A percentile compares a stretch with the other conserved stretches of the same genome.
Evolutionary conservation across 2,329 filamentous ascomycete genomes (phyloP).

Genomic region (Aspergillus felis): DNA sequence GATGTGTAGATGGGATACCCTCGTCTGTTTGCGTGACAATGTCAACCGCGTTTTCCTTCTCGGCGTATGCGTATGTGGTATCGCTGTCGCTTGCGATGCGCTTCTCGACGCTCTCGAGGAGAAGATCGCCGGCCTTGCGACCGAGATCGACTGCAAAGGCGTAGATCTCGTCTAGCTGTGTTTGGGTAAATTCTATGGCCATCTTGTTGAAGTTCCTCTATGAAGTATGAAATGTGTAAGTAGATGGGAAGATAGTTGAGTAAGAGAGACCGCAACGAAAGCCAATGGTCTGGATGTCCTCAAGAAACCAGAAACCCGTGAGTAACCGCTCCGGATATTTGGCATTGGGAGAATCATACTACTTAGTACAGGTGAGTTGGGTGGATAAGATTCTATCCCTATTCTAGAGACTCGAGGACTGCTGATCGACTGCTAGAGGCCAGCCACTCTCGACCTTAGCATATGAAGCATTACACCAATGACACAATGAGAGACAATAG

Average conservation of each 20-base stretch:
- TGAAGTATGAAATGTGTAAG: neutral
- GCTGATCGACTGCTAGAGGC: too few species aligned
- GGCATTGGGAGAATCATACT: neutral
- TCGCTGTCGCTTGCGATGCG: slow-evolving; percentile 44
- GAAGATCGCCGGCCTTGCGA: slow-evolving; percentile 64
- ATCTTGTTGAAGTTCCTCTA: slow-evolving; percentile 7
- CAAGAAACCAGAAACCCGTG: neutral
- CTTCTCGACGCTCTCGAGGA: slow-evolving; percentile 60
- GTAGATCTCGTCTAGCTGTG: slow-evolving; percentile 63
- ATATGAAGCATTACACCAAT: neutral
- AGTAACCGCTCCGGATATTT: neutral
- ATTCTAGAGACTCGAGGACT: too few species aligned
- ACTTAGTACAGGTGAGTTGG: too few species aligned
- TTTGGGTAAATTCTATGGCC: slow-evolving; percentile 21
- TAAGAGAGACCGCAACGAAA: neutral
- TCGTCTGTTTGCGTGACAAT: slow-evolving; percentile 74
- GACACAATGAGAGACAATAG: neutral
- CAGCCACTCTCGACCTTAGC: neutral
- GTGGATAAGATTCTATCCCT: neutral
- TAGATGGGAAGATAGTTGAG: neutral
- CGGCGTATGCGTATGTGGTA: slow-evolving; percentile 46
- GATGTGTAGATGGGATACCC: slow-evolving; percentile 42
- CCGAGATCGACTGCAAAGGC: slow-evolving; percentile 66
- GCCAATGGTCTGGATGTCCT: too few species aligned
- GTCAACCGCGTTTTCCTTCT: slow-evolving; percentile 74